phyloP scores from a whole-genome alignment of 805 yeast species.

The Pichia insulana region DNA sequence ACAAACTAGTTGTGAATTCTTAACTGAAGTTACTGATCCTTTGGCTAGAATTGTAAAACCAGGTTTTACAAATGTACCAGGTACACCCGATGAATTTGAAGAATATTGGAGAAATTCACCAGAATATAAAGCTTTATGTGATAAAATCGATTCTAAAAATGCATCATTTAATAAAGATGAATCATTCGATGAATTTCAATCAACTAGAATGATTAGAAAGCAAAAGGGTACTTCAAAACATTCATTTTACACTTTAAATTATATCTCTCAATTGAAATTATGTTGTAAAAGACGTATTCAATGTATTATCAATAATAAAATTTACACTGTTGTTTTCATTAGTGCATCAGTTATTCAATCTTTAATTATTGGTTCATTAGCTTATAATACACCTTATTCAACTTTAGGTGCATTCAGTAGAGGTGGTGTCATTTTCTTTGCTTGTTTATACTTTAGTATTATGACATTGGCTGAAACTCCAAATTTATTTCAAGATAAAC shows the following conservation, averaged over 20 bases:
- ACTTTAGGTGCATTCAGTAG: conserved; percentile 53
- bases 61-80: conserved; percentile 48
- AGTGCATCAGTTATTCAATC: conserved; percentile 49
- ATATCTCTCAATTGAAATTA: conserved; percentile 40
- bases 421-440: conserved; percentile 56
- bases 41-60: conserved; percentile 41
- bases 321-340: conserved; percentile 41
- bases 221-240: conserved; percentile 32
- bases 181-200: conserved; percentile 24
- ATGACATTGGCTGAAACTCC: conserved; percentile 56
- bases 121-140: conserved; percentile 34
- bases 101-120: conserved; percentile 50
- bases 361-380: conserved; percentile 52
- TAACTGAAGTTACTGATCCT: conserved; percentile 61
- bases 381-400: conserved; percentile 39
- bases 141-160: conserved; percentile 30
- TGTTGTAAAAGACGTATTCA: conserved; percentile 46
- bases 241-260: conserved; percentile 33
- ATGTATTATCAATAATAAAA: conserved; percentile 47
- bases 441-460: conserved; percentile 50
- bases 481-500: conserved; percentile 49
- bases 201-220: conserved; percentile 27
- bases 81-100: conserved; percentile 50
- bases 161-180: conserved; percentile 24
- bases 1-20: conserved; percentile 61